Evolutionary conservation across 805 yeast genomes (phyloP), one percentile per base, ranked within the genome.

Genomic region (Kazachstania bromeliacearum): DNA sequence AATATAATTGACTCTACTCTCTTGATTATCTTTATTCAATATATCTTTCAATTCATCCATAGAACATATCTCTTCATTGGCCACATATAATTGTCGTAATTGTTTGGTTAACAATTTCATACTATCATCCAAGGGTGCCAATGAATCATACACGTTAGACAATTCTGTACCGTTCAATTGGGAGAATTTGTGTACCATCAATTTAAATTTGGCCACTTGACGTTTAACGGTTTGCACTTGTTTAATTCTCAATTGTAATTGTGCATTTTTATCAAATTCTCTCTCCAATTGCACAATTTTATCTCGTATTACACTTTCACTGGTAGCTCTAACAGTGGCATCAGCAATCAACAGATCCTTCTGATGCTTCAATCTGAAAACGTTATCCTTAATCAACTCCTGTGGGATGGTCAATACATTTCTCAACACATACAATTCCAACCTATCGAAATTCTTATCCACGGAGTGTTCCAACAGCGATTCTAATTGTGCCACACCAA

Each of bases 401-500:
- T 59, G 59, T 0, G 95, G 95, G 13, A 88, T 63, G 9, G 70
- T 71, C 37, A 88, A 65, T 9, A 88, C 73, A 53, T 88, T 88
- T 50, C 95, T 63, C 34, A 85, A 60, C 2, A 83, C 72, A 57
- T 88, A 88, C 23, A 85, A 62, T 59, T 88, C 96, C 48, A 84
- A 77, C 54, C 79, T 79, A 56, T 88, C 96, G 55, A 85, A 87
- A 53, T 83, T 83, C 46, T 69, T 69, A 59, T 87, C 95, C 8
- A 87, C 80, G 1, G 78, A 70, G 41, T 75, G 71, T 50, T 83
- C 95, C 37, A 88, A 50, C 17, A 83, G 56, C 0, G 87, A 75
- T 48, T 87, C 95, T 28, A 87, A 60, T 51, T 79, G 76, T 0
- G 85, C 92, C 0, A 89, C 77, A 0, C 96, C 95, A n/a, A 71